phyloP scores from a whole-genome alignment of 2,329 filamentous ascomycete genomes.

The Stagonosporopsis chrysanthemi region DNA sequence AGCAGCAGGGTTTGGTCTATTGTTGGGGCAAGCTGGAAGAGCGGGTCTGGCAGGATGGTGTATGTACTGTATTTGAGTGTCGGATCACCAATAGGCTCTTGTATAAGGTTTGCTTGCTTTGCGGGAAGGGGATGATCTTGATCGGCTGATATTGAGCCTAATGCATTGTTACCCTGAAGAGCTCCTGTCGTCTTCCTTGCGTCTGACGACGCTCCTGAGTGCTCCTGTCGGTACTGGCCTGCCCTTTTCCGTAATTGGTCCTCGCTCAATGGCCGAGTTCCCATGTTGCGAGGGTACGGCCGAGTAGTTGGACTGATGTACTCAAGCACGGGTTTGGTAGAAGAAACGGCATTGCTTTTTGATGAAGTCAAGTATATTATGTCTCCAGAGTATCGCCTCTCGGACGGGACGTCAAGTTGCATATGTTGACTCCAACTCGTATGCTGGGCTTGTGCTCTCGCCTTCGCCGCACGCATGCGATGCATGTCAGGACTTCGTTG shows the following conservation, averaged over 20 bases:
- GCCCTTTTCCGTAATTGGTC: constrained; percentile 26
- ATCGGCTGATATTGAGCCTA: not conserved
- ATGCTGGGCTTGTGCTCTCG: not conserved
- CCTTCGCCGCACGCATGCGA: constrained; percentile 23
- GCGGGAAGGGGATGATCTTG: not conserved
- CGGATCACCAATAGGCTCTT: not conserved
- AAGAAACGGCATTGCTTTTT: not conserved
- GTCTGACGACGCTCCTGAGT: not conserved
- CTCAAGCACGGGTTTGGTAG: not conserved
- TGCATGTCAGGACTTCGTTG: constrained; percentile 27
- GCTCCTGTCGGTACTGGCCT: constrained; percentile 23
- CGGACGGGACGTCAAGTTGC: not conserved
- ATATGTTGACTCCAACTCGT: not conserved
- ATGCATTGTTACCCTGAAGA: not conserved
- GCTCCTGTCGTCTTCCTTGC: not conserved
- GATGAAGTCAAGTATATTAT: not conserved
- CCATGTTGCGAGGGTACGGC: not conserved
- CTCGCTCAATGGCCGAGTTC: constrained; percentile 11
- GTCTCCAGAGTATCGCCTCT: not conserved
- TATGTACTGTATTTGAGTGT: not conserved
- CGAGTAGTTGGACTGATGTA: not conserved
- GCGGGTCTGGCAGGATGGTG: not conserved
- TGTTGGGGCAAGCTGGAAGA: constrained; percentile 17
- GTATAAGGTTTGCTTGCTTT: not conserved
- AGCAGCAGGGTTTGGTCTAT: constrained; percentile 24